A percentile compares a stretch with the other conserved stretches of the same genome.
Evolutionary conservation across 2,329 filamentous ascomycete species (phyloP).

Genomic region (Waltergamsia citrina): DNA sequence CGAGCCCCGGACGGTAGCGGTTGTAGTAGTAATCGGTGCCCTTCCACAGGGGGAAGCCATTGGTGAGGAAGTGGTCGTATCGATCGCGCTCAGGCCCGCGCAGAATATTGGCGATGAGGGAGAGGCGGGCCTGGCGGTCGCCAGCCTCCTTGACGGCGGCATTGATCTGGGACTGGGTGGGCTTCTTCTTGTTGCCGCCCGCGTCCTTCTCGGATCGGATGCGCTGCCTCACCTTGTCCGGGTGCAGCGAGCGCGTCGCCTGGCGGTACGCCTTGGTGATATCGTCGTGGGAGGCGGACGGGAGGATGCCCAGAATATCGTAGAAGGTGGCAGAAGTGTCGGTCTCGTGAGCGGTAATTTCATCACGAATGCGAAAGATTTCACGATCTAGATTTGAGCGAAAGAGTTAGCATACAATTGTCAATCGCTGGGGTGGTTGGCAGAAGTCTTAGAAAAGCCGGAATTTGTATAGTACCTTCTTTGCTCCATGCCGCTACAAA

Average conservation of each 20-base stretch:
- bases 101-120: constrained; percentile 78
- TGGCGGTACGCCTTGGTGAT: constrained; percentile 93
- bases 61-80: constrained; percentile 87
- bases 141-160: constrained; percentile 71
- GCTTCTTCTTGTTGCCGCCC: constrained; percentile 41
- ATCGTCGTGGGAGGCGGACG: constrained; percentile 70
- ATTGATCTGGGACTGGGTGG: constrained; percentile 65
- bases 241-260: constrained; percentile 74
- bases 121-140: constrained; percentile 75
- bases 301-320: constrained; percentile 74
- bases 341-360: constrained; percentile 67
- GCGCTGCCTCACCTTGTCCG: constrained; percentile 88
- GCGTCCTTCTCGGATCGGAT: constrained; percentile 43
- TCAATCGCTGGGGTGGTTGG: too few species aligned
- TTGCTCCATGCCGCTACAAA: constrained; percentile 74
- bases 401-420: neutral
- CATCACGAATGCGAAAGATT: constrained; percentile 92
- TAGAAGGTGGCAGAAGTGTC: constrained; percentile 83
- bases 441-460: too few species aligned
- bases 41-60: constrained; percentile 95
- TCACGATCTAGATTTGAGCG: constrained; percentile 63
- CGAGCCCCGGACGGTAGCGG: constrained; percentile 83
- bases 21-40: constrained; percentile 98
- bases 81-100: constrained; percentile 71
- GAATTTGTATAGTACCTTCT: constrained; percentile 51